Conservation (phyloP, 768 basidiomycete species). For the Antrodiella citrinella region DNA sequence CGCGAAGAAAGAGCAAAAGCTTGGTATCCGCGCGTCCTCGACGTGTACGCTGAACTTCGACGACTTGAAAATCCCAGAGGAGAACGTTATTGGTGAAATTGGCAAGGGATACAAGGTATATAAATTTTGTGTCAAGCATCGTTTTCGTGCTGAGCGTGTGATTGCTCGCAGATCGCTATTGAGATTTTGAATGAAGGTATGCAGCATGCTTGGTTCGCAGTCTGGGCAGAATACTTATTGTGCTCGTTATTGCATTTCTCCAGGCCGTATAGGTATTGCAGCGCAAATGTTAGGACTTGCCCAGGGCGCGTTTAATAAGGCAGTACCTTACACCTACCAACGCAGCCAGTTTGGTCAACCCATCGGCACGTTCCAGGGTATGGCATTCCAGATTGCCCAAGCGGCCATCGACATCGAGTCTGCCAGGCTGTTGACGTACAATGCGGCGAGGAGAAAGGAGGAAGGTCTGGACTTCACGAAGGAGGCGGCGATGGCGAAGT, state of each 20-base stretch:
- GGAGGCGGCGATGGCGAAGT: constrained; percentile 99
- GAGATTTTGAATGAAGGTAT: constrained; percentile 94
- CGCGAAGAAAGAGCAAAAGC: constrained; percentile 98
- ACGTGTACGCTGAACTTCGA: constrained; percentile 95
- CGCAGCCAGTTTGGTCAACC: constrained; percentile 92
- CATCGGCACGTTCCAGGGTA: constrained; percentile 91
- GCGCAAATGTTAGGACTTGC: constrained; percentile 98
- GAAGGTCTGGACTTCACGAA: constrained; percentile 80
- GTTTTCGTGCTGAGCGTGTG: constrained; percentile 1
- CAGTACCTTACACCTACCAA: constrained; percentile 92
- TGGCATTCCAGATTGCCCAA: constrained; percentile 91
- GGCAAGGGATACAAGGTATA: constrained; percentile 91
- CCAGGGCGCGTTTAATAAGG: constrained; percentile 92
- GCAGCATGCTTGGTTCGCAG: neutral
- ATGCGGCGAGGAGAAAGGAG: constrained; percentile 92
- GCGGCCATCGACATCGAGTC: constrained; percentile 86
- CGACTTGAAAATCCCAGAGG: constrained; percentile 76
- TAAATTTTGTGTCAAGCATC: constrained; percentile 1
- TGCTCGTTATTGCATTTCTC: no score
- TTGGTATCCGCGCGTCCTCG: constrained; percentile 93
- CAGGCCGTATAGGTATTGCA: constrained; percentile 93
- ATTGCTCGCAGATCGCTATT: constrained; percentile 64
- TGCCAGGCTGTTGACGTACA: constrained; percentile 89
- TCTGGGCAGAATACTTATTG: neutral
- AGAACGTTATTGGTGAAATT: constrained; percentile 87